Evolutionary conservation across 1,284 basidiomycete species (phyloP).

Genomic region (Ceratobasidium papillatum): DNA sequence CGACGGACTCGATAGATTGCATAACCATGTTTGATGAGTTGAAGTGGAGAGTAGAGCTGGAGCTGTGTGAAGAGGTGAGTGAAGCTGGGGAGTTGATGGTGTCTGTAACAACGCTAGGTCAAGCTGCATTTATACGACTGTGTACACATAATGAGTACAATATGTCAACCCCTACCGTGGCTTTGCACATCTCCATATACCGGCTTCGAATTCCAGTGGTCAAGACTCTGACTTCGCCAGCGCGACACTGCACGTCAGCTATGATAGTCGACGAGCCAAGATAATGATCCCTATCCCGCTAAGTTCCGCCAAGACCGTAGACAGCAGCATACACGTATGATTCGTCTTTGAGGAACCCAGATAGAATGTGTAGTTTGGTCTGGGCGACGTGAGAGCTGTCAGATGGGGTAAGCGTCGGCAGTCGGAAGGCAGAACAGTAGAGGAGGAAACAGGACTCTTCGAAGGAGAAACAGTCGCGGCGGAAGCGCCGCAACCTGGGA

Average conservation of each 20-base stretch:
- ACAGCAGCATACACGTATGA: not conserved
- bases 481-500: not conserved
- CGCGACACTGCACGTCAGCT: not conserved
- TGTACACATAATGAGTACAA: no score
- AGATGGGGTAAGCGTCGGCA: conserved; percentile 25
- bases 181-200: not conserved
- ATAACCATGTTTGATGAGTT: conserved; percentile 10
- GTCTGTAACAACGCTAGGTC: not conserved
- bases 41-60: not conserved
- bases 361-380: conserved; percentile 6
- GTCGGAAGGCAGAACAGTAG: not conserved
- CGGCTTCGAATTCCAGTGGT: not conserved
- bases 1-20: conserved; percentile 24
- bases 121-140: conserved; percentile 1
- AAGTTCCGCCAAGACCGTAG: conserved; percentile 2
- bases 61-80: not conserved
- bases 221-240: not conserved
- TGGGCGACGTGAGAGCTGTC: conserved; percentile 6
- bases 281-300: not conserved
- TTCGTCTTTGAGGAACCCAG: not conserved
- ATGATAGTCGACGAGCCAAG: not conserved
- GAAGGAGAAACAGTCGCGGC: not conserved
- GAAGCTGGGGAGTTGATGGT: conserved; percentile 23
- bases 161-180: no score
- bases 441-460: not conserved